phyloP scores from a whole-genome alignment of 352 stramenopile species.

The Globisporangium splendens region DNA sequence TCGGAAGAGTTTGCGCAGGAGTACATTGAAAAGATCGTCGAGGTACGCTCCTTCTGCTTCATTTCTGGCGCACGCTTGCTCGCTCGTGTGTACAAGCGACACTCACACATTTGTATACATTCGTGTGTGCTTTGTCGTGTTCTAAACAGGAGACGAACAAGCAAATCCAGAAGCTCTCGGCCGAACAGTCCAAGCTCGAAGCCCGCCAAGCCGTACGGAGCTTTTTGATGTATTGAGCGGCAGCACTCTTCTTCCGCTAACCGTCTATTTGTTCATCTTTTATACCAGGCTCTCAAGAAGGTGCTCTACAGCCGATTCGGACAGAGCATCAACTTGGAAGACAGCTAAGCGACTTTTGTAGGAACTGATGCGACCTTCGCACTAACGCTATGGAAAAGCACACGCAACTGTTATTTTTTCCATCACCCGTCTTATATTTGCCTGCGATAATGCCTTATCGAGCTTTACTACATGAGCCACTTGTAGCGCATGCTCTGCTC shows the following conservation, averaged over 20 bases:
- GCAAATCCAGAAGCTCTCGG: slow-evolving; percentile 77
- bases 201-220: slow-evolving; percentile 78
- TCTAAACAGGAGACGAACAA: slow-evolving; percentile 72
- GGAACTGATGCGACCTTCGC: background rate
- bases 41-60: slow-evolving; percentile 37
- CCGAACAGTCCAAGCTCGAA: slow-evolving; percentile 87
- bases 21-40: slow-evolving; percentile 90
- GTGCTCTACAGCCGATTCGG: slow-evolving; percentile 95
- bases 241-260: too few species aligned
- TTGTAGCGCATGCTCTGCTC: slow-evolving; percentile 58
- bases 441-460: too few species aligned
- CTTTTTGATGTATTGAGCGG: too few species aligned
- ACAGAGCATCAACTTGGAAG: slow-evolving; percentile 96
- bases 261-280: background rate
- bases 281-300: slow-evolving; percentile 79
- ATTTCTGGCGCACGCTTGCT: too few species aligned
- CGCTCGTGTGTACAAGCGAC: too few species aligned
- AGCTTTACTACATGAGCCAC: slow-evolving; percentile 27
- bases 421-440: background rate
- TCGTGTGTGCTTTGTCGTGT: too few species aligned
- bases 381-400: background rate
- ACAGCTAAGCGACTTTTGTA: slow-evolving; percentile 53
- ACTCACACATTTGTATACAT: too few species aligned
- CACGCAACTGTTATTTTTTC: background rate
- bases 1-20: slow-evolving; percentile 93